Percentiles rank a stretch among this genome's conserved stretches.
These are phyloP conservation scores for Neurospora sp. DNA, from an alignment of 495 filamentous ascomycete species.

Conservation along the genomic window DNA sequence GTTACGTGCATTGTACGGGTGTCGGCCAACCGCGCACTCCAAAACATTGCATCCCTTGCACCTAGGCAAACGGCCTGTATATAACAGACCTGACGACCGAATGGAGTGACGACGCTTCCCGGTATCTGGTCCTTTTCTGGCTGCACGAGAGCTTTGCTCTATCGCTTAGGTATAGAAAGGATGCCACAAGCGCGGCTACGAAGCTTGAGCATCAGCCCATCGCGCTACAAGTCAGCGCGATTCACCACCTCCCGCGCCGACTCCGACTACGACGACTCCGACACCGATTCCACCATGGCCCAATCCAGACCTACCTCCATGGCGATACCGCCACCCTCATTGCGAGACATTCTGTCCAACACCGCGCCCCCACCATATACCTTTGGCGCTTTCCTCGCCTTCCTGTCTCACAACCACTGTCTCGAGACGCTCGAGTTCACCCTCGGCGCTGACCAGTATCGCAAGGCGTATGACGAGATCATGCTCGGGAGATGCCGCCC, in stretches of 20 bases:
- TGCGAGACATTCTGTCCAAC: constrained; percentile 82
- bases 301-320: constrained; percentile 35
- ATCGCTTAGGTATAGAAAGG: constrained; percentile 1
- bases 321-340: constrained; percentile 59
- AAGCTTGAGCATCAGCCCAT: constrained; percentile 27
- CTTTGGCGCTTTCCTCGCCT: constrained; percentile 89
- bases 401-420: constrained; percentile 95
- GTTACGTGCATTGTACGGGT: constrained; percentile 15
- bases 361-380: constrained; percentile 85
- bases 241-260: constrained; percentile 24
- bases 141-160: constrained; percentile 1
- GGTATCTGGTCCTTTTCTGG: constrained; percentile 4
- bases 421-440: constrained; percentile 96
- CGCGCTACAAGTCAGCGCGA: constrained; percentile 27
- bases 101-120: constrained; percentile 13
- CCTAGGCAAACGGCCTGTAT: constrained; percentile 10
- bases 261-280: constrained; percentile 30
- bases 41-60: constrained; percentile 16
- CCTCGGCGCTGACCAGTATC: constrained; percentile 87
- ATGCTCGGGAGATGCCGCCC: constrained; percentile 8
- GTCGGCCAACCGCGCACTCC: constrained; percentile 14
- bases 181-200: constrained; percentile 35
- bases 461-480: constrained; percentile 56
- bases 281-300: constrained; percentile 35
- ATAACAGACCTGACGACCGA: constrained; percentile 1